Evolutionary conservation across 768 basidiomycete genomes (phyloP).

Genomic region (Macrolepiota albuminosa): DNA sequence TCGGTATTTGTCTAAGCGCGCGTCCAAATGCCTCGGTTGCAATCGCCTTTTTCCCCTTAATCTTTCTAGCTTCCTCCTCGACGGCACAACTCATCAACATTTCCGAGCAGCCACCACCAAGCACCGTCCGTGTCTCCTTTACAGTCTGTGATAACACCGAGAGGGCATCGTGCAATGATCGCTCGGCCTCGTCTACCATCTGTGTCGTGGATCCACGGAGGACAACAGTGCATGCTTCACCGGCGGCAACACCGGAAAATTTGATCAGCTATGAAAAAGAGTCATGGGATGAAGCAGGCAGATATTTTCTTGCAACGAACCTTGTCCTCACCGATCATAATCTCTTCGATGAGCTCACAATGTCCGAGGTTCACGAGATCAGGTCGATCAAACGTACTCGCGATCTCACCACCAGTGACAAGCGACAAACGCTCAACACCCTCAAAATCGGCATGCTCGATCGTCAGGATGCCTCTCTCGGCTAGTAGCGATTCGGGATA

Average conservation of each 20-base stretch:
- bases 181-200: conserved; percentile 99
- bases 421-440: conserved; percentile 94
- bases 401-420: conserved; percentile 97
- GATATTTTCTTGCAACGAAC: conserved; percentile 32
- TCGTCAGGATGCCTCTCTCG: conserved; percentile 91
- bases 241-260: conserved; percentile 98
- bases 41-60: conserved; percentile 93
- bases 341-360: conserved; percentile 95
- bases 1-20: conserved; percentile 92
- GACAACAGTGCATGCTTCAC: conserved; percentile 96
- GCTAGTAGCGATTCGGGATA: conserved; percentile 96
- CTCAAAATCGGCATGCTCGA: conserved; percentile 99
- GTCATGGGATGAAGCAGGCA: background rate
- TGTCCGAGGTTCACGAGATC: conserved; percentile 89
- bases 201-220: conserved; percentile 96
- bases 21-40: conserved; percentile 89
- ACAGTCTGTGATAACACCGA: conserved; percentile 97
- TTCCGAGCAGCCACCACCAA: conserved; percentile 97
- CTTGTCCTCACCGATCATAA: conserved; percentile 99
- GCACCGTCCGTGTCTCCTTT: conserved; percentile 90
- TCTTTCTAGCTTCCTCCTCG: conserved; percentile 79
- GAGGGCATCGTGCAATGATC: conserved; percentile 95
- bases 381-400: conserved; percentile 90
- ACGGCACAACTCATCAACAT: conserved; percentile 97
- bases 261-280: conserved; percentile 80